Base-by-base conservation (phyloP, 2,329 filamentous ascomycete genomes). In the Uncinocarpus reesii region DNA sequence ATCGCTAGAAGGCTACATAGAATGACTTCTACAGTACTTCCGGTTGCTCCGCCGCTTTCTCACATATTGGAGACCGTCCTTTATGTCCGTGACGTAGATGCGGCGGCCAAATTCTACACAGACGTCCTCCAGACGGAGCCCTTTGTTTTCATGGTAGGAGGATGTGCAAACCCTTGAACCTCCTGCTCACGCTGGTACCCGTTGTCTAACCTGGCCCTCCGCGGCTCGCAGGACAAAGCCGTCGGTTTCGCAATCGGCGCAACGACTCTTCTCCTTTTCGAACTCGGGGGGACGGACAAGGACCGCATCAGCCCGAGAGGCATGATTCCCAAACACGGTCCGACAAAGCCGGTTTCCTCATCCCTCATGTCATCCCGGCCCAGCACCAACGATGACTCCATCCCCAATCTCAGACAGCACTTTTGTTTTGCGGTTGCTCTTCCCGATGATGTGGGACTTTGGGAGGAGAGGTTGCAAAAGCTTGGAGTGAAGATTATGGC, bases 1-100 rank as follows among this genome's bases (percentile, higher is more conserved):
- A 18, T 36, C 15, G 7, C 15, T 3, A 3, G 13, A 36, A 16
- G 15, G 35, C 6, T 16, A 6, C 7, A 21, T 13, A 47, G 32
- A 23, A 47, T 47, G 44, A 31, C 43, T 28, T 44, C 52, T 11
- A 13, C 52, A 31, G 37, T 42, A 7, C 8, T 36, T 15, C 52
- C 60, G 57, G 3, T 60, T 57, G 56, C 63, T 54, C 41, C 52
- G 15, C 48, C 52, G 8, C 55, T 56, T 24, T 56, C 56, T 8
- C 60, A 62, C 48, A 55, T 62, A 41, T 52, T 62, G 8, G 60
- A 62, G 40, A 62, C 60, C 18, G 55, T 54, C 46, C 53, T 62
- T 10, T 60, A 61, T 43, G 59, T 60, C 37, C 56, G 56, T 18
- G 57, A 59, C 42, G 21, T 62, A 20, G 46, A 45, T 1, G 42